Base-by-base conservation (phyloP, 2,329 filamentous ascomycete genomes). In the Sporothrix inflata region DNA sequence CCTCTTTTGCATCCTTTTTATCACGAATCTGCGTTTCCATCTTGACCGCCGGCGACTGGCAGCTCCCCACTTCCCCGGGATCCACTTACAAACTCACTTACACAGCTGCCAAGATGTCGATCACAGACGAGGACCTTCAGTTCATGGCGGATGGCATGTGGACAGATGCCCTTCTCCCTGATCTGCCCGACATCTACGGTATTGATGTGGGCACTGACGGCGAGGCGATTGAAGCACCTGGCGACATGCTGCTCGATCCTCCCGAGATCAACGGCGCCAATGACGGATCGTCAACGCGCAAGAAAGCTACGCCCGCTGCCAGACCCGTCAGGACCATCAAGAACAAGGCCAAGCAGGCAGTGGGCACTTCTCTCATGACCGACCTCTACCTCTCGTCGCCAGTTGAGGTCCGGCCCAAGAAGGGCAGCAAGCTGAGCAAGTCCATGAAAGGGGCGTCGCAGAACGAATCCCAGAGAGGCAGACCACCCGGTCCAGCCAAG, bases 391-490 rank as follows among this genome's bases (percentile, higher is more conserved):
- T 72, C 2, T 70, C 73, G 4, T 69, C 73, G 12, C 70, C 38
- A 1, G n/a, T 27, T 27, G 40, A 61, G 47, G 19, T 27, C 12
- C 67, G 24, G 3, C 24, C 72, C 70, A 63, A 63, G 30, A 69
- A 57, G 24, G 42, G 42, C 12, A 14, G 42, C 30, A 73, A 73
- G 45, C 47, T 74, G 12, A 69, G 67, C 68, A 71, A 71, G 55
- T 74, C 71, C 12, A 72, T 74, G 71, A 69, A 66, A 16, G 71
- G 73, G 0, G 73, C 68, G 4, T 74, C 68, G 16, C 73, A 71
- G n/a, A 73, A 73, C 19, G 65, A 69, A 38, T 67, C 65, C 19
- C 65, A 67, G 65, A n/a, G 45, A 21, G 65, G 45, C 8, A 49
- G 27, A 7, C 40, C 40, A 0, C 19, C 30, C 3, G 42, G 27